Evolutionary conservation across 257 asterid species (phyloP), one percentile per base, ranked within the genome.

Genomic region (Phtheirospermum japonicum): DNA sequence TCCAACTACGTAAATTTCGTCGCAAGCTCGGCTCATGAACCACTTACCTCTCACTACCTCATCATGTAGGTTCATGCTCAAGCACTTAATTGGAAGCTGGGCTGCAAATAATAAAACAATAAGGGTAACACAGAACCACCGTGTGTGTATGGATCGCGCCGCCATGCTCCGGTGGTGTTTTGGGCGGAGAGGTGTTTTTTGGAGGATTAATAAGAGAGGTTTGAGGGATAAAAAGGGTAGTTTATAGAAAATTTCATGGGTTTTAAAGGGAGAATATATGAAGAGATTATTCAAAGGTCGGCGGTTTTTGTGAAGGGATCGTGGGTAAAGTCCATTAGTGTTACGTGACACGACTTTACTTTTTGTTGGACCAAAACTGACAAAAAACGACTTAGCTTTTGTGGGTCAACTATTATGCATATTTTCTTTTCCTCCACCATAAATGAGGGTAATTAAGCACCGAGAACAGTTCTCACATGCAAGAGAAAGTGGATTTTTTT

Each of bases 1-100:
- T 71, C 63, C 52, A 1, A 71, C 80, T 1, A 20, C 19, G 18
- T 75, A 75, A 26, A 75, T 57, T 14, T 75, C 80, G n/a, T 66
- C 59, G 49, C 80, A 75, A 5, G n/a, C 6, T 55, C 66, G 55
- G 12, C 6, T 18, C 52, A 6, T 6, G 23, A 14, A n/a, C 52
- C 23, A 6, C 52, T 16, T 46, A 7, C 10, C 23, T 16, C 10
- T 43, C 18, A 43, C 5, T 17, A 46, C 11, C 17, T 5, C 9
- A 5, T 14, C 52, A 23, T 23, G 28, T 3, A 23, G 1, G 3
- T 23, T 23, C 52, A 3, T 46, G 52, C 52, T 46, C 7, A 17
- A 46, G 52, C 52, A 46, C 23, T 6, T 46, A 5, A 14, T 16
- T 9, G 49, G 49, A 14, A 42, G 49, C 49, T 42, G 49, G 18